These are phyloP conservation scores for Starmera caribaea DNA, from an alignment of 805 yeast species.

Conservation along the genomic window DNA sequence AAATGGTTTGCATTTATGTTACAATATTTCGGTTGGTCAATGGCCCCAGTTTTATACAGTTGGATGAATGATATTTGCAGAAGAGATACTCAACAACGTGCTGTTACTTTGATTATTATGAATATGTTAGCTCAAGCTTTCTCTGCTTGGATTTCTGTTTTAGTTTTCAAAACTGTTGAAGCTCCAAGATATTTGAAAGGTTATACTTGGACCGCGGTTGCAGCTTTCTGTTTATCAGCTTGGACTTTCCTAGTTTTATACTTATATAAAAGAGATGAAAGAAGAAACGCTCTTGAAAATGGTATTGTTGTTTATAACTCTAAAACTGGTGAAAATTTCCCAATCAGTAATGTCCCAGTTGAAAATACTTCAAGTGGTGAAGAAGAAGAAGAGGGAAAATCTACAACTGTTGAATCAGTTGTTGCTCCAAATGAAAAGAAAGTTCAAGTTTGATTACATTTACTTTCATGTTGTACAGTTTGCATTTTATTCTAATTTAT, in stretches of 20 bases:
- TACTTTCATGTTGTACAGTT: too few species aligned
- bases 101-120: slow-evolving; percentile 41
- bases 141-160: slow-evolving; percentile 39
- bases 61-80: slow-evolving; percentile 53
- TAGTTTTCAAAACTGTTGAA: slow-evolving; percentile 31
- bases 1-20: slow-evolving; percentile 54
- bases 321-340: neutral
- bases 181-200: slow-evolving; percentile 50
- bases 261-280: slow-evolving; percentile 30
- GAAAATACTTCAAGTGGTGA: neutral
- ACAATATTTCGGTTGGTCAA: slow-evolving; percentile 50
- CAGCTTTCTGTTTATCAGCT: slow-evolving; percentile 10
- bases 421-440: too few species aligned
- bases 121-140: slow-evolving; percentile 43
- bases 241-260: slow-evolving; percentile 21
- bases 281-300: slow-evolving; percentile 23
- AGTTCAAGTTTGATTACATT: too few species aligned
- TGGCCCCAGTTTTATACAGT: slow-evolving; percentile 49
- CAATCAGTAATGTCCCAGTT: too few species aligned
- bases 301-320: slow-evolving; percentile 18
- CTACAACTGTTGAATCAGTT: neutral
- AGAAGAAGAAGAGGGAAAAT: neutral
- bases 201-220: slow-evolving; percentile 22
- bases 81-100: slow-evolving; percentile 41
- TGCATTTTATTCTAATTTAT: too few species aligned